Base-by-base conservation (phyloP, 768 basidiomycete genomes). In the Tricholoma furcatifolium region DNA sequence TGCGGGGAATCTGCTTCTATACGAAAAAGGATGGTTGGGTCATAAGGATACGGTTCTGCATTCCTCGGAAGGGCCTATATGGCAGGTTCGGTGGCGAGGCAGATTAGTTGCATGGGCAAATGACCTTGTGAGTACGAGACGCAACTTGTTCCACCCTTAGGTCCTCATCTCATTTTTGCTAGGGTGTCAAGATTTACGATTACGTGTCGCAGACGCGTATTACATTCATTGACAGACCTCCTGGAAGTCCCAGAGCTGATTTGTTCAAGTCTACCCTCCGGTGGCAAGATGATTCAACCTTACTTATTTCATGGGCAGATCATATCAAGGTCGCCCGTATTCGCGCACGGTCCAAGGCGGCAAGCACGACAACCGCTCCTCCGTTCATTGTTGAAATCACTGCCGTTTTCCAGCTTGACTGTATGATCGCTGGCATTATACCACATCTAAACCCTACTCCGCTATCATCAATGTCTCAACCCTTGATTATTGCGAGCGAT, bases 161-260 rank as follows among this genome's bases (percentile, higher is more conserved):
- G 17, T 23, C 14, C 27, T 43, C 7, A 23, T 31, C 20, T 45
- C n/a, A n/a, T n/a, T n/a, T 20, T 14, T n/a, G 31, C 24, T 60
- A 93, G 91, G 96, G 96, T 12, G 89, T 98, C 49, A 96, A 93
- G 65, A 87, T 99, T 43, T 96, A 95, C 65, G 95, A 98, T 66
- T 87, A 84, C 0, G 71, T 73, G 4, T 88, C 88, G 0, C 83
- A 87, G 59, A 82, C 83, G 17, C 84, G 88, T 6, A 86, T 98
- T 43, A 86, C 87, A 0, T 92, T 81, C 65, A 93, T 98, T 48
- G 91, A 95, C 67, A 79, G 94, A 34, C 85, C 88, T 12, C 63
- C 79, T 0, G 83, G 90, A 56, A 86, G 91, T 53, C 97, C 96
- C 2, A 82, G 97, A 36, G 89, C 94, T 0, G 97, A 99, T 63